phyloP scores from a whole-genome alignment of 306 rosid species.

The Dalbergia oliveri region DNA sequence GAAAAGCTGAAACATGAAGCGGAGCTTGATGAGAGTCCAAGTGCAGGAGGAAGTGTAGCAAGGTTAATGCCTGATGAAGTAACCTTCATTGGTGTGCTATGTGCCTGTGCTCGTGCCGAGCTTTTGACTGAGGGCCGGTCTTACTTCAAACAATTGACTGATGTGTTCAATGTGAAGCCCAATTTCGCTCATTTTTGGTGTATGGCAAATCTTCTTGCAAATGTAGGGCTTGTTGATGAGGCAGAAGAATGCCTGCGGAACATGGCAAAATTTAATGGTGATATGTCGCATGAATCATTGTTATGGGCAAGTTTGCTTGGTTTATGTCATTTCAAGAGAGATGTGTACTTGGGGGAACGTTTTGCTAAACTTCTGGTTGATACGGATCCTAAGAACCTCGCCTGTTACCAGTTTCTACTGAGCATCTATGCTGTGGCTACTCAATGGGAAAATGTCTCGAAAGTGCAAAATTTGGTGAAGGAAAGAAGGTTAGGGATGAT shows the following conservation, averaged over 20 bases:
- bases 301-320: constrained; percentile 68
- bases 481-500: constrained; percentile 56
- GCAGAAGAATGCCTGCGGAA: constrained; percentile 64
- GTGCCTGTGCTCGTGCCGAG: constrained; percentile 81
- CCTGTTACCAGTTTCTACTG: constrained; percentile 66
- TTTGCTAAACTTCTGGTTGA: constrained; percentile 65
- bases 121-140: constrained; percentile 59
- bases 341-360: constrained; percentile 63
- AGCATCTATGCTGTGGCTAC: constrained; percentile 72
- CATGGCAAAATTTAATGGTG: constrained; percentile 52
- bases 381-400: constrained; percentile 64
- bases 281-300: constrained; percentile 53
- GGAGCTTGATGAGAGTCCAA: constrained; percentile 16
- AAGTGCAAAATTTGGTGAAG: constrained; percentile 64
- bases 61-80: constrained; percentile 67
- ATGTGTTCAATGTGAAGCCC: constrained; percentile 59
- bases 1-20: constrained; percentile 41
- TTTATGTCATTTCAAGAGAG: constrained; percentile 65
- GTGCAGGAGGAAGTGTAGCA: constrained; percentile 30
- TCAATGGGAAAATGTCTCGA: constrained; percentile 73
- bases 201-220: constrained; percentile 69
- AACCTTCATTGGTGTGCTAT: constrained; percentile 71
- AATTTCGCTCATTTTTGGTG: constrained; percentile 86
- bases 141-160: constrained; percentile 67
- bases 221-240: constrained; percentile 55